These are phyloP conservation scores for Skeletonema potamos DNA, from an alignment of 108 stramenopile genomes.

Conservation along the genomic window DNA sequence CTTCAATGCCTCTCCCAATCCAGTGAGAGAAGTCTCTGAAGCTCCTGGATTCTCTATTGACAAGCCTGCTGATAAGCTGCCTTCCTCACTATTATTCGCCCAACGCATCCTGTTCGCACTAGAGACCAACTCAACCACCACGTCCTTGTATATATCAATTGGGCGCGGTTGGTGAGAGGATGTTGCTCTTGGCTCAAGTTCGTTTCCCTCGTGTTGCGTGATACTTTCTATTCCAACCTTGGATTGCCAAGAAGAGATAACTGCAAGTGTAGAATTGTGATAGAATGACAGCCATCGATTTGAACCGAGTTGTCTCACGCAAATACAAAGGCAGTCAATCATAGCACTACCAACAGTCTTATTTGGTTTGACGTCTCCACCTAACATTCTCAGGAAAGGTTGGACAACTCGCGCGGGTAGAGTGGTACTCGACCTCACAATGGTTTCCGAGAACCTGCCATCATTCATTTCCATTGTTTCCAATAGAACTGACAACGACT, in stretches of 20 bases:
- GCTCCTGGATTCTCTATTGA: conserved; percentile 32
- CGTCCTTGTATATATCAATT: conserved; percentile 48
- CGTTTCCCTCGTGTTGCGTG: neutral
- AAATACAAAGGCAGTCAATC: conserved; percentile 73
- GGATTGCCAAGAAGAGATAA: conserved; percentile 59
- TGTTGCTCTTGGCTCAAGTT: conserved; percentile 4
- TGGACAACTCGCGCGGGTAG: conserved; percentile 79
- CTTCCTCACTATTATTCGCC: conserved; percentile 20
- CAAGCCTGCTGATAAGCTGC: conserved; percentile 21
- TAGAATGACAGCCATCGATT: conserved; percentile 75
- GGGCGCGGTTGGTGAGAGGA: conserved; percentile 9
- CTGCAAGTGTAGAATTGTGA: conserved; percentile 52
- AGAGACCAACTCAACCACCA: conserved; percentile 36
- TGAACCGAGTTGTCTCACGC: conserved; percentile 66
- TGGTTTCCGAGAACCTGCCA: conserved; percentile 21
- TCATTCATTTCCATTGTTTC: conserved; percentile 37
- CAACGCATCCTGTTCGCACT: conserved; percentile 4
- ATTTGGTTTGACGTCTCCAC: conserved; percentile 47
- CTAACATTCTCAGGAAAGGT: conserved; percentile 71
- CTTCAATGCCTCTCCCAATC: conserved; percentile 25
- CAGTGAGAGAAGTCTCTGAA: conserved; percentile 35
- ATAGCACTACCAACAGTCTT: conserved; percentile 66
- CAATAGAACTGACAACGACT: conserved; percentile 63
- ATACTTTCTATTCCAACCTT: conserved; percentile 14
- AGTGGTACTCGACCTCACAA: conserved; percentile 42